These are phyloP conservation scores for Micractinium sp. DNA, from an alignment of 139 green algal genomes.

Conservation along the genomic window DNA sequence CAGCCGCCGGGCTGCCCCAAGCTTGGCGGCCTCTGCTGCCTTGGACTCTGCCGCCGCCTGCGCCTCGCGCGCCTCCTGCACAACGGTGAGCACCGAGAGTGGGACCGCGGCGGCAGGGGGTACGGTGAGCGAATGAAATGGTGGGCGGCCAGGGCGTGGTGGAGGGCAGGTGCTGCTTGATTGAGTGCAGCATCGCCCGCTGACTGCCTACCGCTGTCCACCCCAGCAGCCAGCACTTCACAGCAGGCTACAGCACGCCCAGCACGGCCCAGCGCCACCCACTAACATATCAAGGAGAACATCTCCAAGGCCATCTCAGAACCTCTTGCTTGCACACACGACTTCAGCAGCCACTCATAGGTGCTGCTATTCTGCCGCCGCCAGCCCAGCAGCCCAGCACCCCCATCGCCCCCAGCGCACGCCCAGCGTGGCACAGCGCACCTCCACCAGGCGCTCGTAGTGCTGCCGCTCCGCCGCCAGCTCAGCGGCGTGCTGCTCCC, in stretches of 20 bases:
- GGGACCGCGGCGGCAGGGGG: no score
- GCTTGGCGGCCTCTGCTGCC: slow-evolving; percentile 57
- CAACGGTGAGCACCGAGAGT: background rate
- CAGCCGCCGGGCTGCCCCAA: slow-evolving; percentile 58
- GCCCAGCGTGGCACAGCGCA: slow-evolving; percentile 19
- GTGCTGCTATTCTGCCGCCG: no score
- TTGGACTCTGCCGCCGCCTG: slow-evolving; percentile 71
- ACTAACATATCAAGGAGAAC: background rate
- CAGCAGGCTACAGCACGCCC: background rate
- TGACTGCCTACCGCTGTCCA: no score
- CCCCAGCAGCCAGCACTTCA: background rate
- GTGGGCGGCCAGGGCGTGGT: no score
- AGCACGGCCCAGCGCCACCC: no score
- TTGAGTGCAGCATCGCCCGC: no score
- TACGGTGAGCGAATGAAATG: no score
- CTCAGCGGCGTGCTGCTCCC: slow-evolving; percentile 59
- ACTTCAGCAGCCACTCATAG: background rate
- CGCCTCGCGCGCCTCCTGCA: slow-evolving; percentile 16
- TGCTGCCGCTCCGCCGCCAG: slow-evolving; percentile 66
- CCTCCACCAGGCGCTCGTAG: slow-evolving; percentile 64
- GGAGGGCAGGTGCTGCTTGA: no score
- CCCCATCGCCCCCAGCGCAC: background rate
- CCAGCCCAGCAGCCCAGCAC: background rate
- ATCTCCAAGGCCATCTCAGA: background rate
- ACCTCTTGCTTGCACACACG: background rate